These are phyloP conservation scores for Colletotrichum sublineola DNA, from an alignment of 2,329 filamentous ascomycete genomes.

Conservation along the genomic window DNA sequence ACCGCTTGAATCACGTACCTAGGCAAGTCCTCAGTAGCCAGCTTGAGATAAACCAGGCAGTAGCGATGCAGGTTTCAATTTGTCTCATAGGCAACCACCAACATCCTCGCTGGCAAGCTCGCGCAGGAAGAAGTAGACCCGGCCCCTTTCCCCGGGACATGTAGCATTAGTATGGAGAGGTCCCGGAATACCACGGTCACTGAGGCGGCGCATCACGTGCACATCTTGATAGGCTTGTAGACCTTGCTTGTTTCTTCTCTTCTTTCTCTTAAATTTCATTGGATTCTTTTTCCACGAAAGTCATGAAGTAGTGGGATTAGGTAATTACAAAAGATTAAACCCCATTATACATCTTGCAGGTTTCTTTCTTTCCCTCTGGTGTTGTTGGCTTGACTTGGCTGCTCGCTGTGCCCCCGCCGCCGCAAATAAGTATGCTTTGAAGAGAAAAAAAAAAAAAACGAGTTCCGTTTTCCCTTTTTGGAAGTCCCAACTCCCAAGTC, in stretches of 20 bases:
- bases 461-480: background rate
- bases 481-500: constrained; percentile 1
- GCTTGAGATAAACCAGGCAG: background rate
- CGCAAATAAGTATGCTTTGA: background rate
- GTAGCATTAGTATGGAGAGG: background rate
- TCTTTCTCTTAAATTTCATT: constrained; percentile 11
- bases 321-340: constrained; percentile 41
- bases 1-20: no score
- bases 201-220: background rate
- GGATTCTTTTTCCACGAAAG: background rate
- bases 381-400: background rate
- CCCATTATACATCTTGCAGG: constrained; percentile 16
- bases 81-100: background rate
- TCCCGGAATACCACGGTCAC: background rate
- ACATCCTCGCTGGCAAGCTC: background rate
- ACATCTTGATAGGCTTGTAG: background rate
- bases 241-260: background rate
- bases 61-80: background rate
- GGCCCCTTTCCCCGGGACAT: background rate
- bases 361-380: background rate
- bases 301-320: constrained; percentile 29
- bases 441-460: background rate
- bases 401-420: background rate
- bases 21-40: no score
- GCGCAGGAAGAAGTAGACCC: background rate